Evolutionary conservation across 2,329 filamentous ascomycete species (phyloP).

Genomic region (Colletotrichum aenigma): DNA sequence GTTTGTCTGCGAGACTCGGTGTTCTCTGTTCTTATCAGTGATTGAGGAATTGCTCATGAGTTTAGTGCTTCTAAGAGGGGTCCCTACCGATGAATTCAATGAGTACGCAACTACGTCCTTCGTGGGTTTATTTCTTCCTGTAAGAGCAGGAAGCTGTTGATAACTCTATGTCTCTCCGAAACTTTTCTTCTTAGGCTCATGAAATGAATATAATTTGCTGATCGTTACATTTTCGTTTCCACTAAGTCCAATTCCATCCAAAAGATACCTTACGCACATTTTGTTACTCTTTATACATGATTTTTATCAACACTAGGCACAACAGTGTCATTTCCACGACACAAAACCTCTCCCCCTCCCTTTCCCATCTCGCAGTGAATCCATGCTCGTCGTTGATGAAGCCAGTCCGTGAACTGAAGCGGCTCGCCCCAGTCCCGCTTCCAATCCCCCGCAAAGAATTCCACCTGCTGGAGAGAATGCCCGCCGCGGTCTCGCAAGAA

Average conservation of each 20-base stretch:
- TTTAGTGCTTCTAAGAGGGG: background rate
- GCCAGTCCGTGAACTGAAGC: background rate
- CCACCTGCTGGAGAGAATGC: background rate
- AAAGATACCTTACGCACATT: background rate
- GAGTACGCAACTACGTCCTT: background rate
- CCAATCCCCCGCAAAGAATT: background rate
- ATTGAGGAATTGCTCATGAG: rapidly evolving
- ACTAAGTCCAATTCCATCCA: rapidly evolving
- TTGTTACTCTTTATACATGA: background rate
- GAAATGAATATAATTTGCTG: background rate
- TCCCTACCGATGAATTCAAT: background rate
- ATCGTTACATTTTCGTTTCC: background rate
- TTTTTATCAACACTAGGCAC: background rate
- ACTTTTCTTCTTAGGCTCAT: background rate
- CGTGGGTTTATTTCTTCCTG: background rate
- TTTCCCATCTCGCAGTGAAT: background rate
- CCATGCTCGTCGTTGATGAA: background rate
- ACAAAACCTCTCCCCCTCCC: background rate
- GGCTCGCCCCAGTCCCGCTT: background rate
- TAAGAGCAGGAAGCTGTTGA: background rate
- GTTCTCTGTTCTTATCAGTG: background rate
- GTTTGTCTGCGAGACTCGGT: background rate
- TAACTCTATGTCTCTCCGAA: background rate
- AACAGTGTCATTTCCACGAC: background rate
- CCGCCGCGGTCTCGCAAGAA: background rate